Evolutionary conservation across 768 basidiomycete species (phyloP).

Genomic region (Lentinula boryana): DNA sequence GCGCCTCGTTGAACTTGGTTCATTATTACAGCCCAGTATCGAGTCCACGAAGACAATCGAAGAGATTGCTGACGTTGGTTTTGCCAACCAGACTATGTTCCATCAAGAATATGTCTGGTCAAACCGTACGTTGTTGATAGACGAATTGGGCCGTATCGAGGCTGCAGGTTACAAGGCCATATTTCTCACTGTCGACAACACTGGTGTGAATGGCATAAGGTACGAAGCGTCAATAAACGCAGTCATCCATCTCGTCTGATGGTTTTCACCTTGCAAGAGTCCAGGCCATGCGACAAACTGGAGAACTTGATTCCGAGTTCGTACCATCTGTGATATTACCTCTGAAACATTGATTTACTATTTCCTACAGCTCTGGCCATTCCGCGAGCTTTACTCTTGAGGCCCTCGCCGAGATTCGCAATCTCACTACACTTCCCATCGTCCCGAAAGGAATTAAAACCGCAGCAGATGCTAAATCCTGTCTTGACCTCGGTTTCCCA

Average conservation of each 20-base stretch:
- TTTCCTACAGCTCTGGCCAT: conserved; percentile 15
- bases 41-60: conserved; percentile 20
- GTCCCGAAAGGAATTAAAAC: conserved; percentile 24
- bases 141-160: conserved; percentile 20
- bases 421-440: conserved; percentile 20
- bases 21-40: conserved; percentile 17
- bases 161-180: conserved; percentile 23
- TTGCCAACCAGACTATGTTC: conserved; percentile 19
- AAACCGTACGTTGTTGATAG: conserved; percentile 11
- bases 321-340: background rate
- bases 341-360: background rate
- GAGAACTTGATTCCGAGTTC: conserved; percentile 9
- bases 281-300: conserved; percentile 15
- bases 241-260: background rate
- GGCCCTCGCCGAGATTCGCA: conserved; percentile 16
- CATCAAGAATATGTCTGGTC: conserved; percentile 19
- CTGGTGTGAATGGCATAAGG: conserved; percentile 22
- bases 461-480: conserved; percentile 23
- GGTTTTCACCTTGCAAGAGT: conserved; percentile 4
- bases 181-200: conserved; percentile 29
- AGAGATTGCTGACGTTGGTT: conserved; percentile 17
- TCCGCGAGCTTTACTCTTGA: conserved; percentile 16
- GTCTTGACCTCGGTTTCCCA: conserved; percentile 29
- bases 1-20: background rate
- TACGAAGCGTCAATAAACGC: background rate